phyloP scores from a whole-genome alignment of 2,329 filamentous ascomycete species.

The Lachnellula hyalina region DNA sequence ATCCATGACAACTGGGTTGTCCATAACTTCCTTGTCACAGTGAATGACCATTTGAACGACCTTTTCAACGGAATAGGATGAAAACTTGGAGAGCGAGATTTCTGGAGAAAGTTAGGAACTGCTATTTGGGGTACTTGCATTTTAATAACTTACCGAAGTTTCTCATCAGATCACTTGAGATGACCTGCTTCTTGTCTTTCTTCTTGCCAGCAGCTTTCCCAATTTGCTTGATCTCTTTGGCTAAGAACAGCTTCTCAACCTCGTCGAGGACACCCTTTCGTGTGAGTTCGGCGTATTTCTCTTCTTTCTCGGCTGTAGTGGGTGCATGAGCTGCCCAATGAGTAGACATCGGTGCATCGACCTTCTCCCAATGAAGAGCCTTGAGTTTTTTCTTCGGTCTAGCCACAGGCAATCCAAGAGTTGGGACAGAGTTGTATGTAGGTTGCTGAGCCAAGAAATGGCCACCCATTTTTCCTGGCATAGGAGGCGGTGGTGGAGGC shows the following conservation, averaged over 20 bases:
- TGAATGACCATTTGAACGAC: constrained; percentile 92
- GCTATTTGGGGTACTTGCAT: not conserved
- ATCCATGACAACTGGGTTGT: constrained; percentile 91
- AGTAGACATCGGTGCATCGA: constrained; percentile 84
- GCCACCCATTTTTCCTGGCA: constrained; percentile 65
- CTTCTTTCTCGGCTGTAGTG: constrained; percentile 83
- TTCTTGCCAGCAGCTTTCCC: constrained; percentile 62
- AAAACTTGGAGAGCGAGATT: constrained; percentile 92
- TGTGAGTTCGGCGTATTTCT: constrained; percentile 90
- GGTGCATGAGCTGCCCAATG: constrained; percentile 87
- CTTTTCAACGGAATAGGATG: constrained; percentile 75
- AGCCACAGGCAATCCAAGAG: constrained; percentile 70
- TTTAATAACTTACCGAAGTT: constrained; percentile 59
- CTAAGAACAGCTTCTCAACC: constrained; percentile 95
- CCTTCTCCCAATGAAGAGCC: constrained; percentile 98
- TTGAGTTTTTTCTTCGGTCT: constrained; percentile 99
- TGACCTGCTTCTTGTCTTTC: constrained; percentile 97
- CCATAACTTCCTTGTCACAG: constrained; percentile 82
- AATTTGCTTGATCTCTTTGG: constrained; percentile 90
- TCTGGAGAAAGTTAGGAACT: constrained; percentile 36
- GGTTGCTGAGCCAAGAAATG: constrained; percentile 68
- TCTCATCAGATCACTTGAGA: constrained; percentile 83
- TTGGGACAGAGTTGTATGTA: constrained; percentile 45
- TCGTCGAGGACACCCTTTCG: constrained; percentile 95
- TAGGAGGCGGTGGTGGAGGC: constrained; percentile 53